Evolutionary conservation across 2,329 filamentous ascomycete genomes (phyloP), one percentile per base, ranked within the genome.

Genomic region (Amauroascus niger): DNA sequence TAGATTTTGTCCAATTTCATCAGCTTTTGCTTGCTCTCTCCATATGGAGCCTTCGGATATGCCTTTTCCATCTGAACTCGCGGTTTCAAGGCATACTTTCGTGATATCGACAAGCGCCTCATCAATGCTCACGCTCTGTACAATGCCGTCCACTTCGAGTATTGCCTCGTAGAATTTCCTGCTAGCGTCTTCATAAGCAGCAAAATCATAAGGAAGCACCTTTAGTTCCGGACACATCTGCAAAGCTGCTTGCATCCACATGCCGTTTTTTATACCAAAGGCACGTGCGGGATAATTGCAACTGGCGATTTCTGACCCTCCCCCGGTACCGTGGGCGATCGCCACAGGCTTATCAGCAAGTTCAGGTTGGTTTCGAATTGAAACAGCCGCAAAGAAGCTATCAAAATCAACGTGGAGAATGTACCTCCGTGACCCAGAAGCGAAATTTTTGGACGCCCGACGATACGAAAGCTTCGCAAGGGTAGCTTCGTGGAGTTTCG

Each of bases 341-440:
- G 87, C 93, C 1, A 86, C 82, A 0, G 94, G 93, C 64, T 89
- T 91, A 49, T 87, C 83, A 37, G 76, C 74, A 56, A 81, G 84
- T 18, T 94, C 82, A 0, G 91, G 89, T 22, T 83, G 77, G 52
- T 82, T 86, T 62, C 89, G 88, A 16, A 86, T 70, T 0, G 93
- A 96, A 0, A 98, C 88, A 0, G 94, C 88, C 55, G 90, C 95
- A 69, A 98, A 98, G 71, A 98, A 98, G 68, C 89, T 93, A 70
- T 98, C 94, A 67, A 98, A 98, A 65, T 98, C 93, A 28, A 98
- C 88, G 63, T 98, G 93, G 64, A 98, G 80, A 51, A 98, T 79
- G 62, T 97, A 98, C 49, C 86, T 76, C 56, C 90, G 78, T 2
- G 82, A 71, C 0, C 84, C 86, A 11, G 79, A 74, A 24, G 76